Base-by-base conservation (phyloP, 345 rosid species). In the Euclidium syriacum region DNA sequence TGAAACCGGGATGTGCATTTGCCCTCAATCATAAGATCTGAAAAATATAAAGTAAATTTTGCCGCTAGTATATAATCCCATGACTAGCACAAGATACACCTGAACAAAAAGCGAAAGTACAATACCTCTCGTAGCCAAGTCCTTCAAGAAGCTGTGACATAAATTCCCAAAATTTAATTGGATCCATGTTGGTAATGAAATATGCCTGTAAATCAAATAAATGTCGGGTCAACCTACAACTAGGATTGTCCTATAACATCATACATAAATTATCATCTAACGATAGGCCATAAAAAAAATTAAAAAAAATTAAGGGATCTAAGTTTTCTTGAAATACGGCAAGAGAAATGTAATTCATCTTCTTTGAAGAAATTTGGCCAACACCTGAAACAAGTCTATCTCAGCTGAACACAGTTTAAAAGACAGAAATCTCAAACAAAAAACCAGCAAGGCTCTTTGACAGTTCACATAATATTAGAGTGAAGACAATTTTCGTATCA, bases 91-190 rank as follows among this genome's bases (percentile, higher is more conserved):
- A 51, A 51, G 52, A 29, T 67, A 33, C 20, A 68, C 27, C 12
- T 15, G 27, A 52, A 35, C 6, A 3, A 49, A 14, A n/a, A 20
- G 16, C 29, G 22, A 22, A 66, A 75, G 69, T 24, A 15, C 62
- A 48, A 58, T 52, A 83, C 96, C 99, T 88, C 70, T 87, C 86
- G 63, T 87, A 85, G 68, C 95, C 95, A 81, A 90, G 95, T 74
- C 95, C 94, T 72, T 78, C 85, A 49, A 84, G 58, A 40, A 85
- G 65, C 57, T 57, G 80, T 26, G 94, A 84, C 15, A 83, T 68
- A 73, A 87, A 90, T 62, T 85, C 97, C 94, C 97, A 90, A 64
- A 90, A 90, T 77, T 83, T 85, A 52, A 87, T 82, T 25, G 88
- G 88, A 75, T 90, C 94, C 94, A 82, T 83, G 65, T 90, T 87